Percentiles rank a stretch among this genome's conserved stretches.
Evolutionary conservation across 1,284 basidiomycete species (phyloP).

Genomic region (Phlebopus sp.): DNA sequence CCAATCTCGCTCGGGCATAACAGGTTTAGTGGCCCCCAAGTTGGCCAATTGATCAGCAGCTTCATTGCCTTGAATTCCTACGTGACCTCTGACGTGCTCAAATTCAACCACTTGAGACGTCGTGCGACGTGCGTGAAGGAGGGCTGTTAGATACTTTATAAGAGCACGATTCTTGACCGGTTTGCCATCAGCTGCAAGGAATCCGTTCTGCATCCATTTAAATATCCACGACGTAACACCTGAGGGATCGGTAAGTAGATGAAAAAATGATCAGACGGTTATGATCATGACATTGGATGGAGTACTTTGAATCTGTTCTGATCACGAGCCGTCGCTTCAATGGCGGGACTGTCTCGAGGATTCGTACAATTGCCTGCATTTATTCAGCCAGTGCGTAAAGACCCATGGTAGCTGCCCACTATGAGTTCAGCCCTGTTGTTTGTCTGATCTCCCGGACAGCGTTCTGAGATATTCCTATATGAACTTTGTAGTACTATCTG

Average conservation of each 20-base stretch:
- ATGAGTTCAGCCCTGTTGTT: constrained; percentile 88
- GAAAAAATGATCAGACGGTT: background rate
- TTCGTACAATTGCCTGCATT: constrained; percentile 68
- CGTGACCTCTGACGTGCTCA: constrained; percentile 70
- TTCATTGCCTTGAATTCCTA: constrained; percentile 72
- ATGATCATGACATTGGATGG: constrained; percentile 56
- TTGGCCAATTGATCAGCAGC: constrained; percentile 72
- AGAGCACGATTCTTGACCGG: constrained; percentile 66
- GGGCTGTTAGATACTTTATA: constrained; percentile 58
- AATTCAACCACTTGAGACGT: constrained; percentile 55
- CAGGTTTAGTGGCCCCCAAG: constrained; percentile 43
- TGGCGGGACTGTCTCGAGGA: constrained; percentile 64
- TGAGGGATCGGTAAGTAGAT: constrained; percentile 28
- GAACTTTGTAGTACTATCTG: background rate
- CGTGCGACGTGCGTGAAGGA: constrained; percentile 47
- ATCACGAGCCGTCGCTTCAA: constrained; percentile 57
- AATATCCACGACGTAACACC: constrained; percentile 66
- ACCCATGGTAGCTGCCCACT: constrained; percentile 39
- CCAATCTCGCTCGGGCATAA: constrained; percentile 57
- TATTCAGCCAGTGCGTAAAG: constrained; percentile 3
- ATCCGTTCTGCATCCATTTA: constrained; percentile 56
- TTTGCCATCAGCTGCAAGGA: constrained; percentile 43
- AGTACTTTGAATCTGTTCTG: constrained; percentile 76
- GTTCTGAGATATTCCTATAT: constrained; percentile 68
- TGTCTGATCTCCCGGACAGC: constrained; percentile 81